These are phyloP conservation scores for Trichoderma guizhouense DNA, from an alignment of 2,329 filamentous ascomycete genomes.

Conservation along the genomic window DNA sequence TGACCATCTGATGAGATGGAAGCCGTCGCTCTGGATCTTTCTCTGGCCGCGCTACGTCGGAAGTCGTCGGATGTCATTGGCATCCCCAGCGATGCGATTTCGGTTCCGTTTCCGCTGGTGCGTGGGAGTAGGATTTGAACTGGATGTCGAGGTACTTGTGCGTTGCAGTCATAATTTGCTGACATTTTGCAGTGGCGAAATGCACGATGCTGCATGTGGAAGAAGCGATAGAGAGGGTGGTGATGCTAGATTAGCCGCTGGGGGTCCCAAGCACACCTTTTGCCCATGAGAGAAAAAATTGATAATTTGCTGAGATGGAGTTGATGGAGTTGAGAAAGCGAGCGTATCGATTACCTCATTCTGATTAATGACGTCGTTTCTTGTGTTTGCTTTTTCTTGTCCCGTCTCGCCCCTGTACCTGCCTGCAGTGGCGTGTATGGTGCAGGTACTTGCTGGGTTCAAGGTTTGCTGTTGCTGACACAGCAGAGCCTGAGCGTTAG, in stretches of 20 bases:
- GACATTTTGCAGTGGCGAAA: constrained; percentile 10
- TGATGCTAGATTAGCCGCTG: background rate
- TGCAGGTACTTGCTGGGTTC: background rate
- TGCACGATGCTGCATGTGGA: background rate
- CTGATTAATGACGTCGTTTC: background rate
- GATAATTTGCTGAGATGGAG: background rate
- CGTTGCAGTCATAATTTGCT: background rate
- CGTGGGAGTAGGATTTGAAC: background rate
- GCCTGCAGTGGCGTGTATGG: background rate
- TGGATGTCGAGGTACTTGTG: background rate
- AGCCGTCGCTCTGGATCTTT: background rate
- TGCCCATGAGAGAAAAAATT: background rate
- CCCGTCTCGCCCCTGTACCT: background rate
- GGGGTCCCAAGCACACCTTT: background rate
- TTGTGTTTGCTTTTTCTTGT: background rate
- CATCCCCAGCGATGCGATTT: background rate
- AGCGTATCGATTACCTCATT: background rate
- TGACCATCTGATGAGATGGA: background rate
- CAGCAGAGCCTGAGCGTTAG: background rate
- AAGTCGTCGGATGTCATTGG: background rate
- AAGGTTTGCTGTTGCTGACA: background rate
- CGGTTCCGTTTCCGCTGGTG: background rate
- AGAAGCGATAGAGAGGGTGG: background rate
- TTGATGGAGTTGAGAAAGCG: background rate
- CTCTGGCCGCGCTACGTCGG: background rate